These are phyloP conservation scores for Ambrosiella cleistominuta DNA, from an alignment of 2,329 filamentous ascomycete genomes.

Conservation along the genomic window DNA sequence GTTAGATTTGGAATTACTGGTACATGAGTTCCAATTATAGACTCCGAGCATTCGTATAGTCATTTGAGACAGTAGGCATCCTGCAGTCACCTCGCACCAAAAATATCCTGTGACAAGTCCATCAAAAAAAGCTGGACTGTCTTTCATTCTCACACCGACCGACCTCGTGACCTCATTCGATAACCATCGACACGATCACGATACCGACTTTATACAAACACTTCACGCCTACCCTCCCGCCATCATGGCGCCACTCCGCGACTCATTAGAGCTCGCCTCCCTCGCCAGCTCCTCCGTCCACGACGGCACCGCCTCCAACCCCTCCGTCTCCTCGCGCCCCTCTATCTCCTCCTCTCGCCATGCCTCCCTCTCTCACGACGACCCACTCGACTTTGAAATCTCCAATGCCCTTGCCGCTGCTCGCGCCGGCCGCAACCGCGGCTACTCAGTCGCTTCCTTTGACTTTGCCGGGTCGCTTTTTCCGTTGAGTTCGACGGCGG, in stretches of 20 bases:
- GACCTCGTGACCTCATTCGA: background rate
- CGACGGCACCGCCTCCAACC: slow-evolving; percentile 30
- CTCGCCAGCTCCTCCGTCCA: slow-evolving; percentile 61
- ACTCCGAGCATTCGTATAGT: background rate
- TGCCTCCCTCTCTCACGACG: slow-evolving; percentile 73
- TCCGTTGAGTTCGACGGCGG: slow-evolving; percentile 68
- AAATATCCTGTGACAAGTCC: no score
- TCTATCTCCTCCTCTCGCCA: slow-evolving; percentile 84
- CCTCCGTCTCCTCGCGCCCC: slow-evolving; percentile 53
- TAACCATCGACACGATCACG: background rate
- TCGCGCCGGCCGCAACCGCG: slow-evolving; percentile 35
- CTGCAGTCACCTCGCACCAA: background rate
- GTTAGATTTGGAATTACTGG: background rate
- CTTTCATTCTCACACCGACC: background rate
- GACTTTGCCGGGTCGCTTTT: slow-evolving; percentile 91
- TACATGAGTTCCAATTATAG: no score
- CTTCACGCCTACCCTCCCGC: background rate
- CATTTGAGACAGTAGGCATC: background rate
- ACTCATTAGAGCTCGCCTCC: slow-evolving; percentile 91
- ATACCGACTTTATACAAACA: background rate
- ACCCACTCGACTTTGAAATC: slow-evolving; percentile 46
- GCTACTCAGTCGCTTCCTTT: slow-evolving; percentile 82
- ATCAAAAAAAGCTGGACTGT: no score
- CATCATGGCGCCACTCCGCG: slow-evolving; percentile 37
- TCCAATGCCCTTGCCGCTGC: slow-evolving; percentile 32